Evolutionary conservation across 495 filamentous ascomycete species (phyloP).

Genomic region (Penicillium malachiteum): DNA sequence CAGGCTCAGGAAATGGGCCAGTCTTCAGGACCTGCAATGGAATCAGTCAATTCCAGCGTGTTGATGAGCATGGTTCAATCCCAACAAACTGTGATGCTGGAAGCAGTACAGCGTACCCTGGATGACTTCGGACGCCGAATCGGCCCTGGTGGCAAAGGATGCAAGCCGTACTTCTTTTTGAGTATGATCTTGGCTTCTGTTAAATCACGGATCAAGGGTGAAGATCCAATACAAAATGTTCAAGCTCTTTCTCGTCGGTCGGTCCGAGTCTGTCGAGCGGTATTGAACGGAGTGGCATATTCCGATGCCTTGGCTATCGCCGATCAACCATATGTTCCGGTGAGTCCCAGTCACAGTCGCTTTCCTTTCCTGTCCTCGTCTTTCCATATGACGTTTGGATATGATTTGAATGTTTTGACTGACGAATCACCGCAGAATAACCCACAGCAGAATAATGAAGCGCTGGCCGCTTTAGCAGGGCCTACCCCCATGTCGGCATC

Average conservation of each 20-base stretch:
- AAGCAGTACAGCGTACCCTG: slow-evolving; percentile 33
- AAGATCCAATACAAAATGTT: slow-evolving; percentile 30
- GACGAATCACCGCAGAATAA: no score
- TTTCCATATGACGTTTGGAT: not conserved
- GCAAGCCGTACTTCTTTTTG: slow-evolving; percentile 38
- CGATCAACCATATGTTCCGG: slow-evolving; percentile 11
- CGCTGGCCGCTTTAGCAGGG: not conserved
- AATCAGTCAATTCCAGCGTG: slow-evolving; percentile 24
- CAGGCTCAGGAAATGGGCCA: slow-evolving; percentile 31
- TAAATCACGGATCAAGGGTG: slow-evolving; percentile 37
- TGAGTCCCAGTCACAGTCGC: slow-evolving; percentile 6
- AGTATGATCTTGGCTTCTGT: slow-evolving; percentile 34
- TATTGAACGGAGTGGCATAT: slow-evolving; percentile 28
- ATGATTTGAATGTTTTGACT: no score
- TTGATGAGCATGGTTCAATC: slow-evolving; percentile 39
- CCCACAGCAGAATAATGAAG: slow-evolving; percentile 4
- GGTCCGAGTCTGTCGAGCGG: slow-evolving; percentile 24
- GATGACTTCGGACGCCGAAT: slow-evolving; percentile 35
- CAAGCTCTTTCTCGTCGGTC: slow-evolving; percentile 25
- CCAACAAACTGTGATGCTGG: slow-evolving; percentile 37
- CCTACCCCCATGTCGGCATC: slow-evolving; percentile 18
- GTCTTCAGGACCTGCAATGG: slow-evolving; percentile 11
- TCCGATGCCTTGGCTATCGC: slow-evolving; percentile 21
- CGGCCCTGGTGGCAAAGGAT: slow-evolving; percentile 28
- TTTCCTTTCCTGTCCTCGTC: slow-evolving; percentile 2